These are phyloP conservation scores for Colletotrichum brevisporum DNA, from an alignment of 2,329 filamentous ascomycete species.

Conservation along the genomic window DNA sequence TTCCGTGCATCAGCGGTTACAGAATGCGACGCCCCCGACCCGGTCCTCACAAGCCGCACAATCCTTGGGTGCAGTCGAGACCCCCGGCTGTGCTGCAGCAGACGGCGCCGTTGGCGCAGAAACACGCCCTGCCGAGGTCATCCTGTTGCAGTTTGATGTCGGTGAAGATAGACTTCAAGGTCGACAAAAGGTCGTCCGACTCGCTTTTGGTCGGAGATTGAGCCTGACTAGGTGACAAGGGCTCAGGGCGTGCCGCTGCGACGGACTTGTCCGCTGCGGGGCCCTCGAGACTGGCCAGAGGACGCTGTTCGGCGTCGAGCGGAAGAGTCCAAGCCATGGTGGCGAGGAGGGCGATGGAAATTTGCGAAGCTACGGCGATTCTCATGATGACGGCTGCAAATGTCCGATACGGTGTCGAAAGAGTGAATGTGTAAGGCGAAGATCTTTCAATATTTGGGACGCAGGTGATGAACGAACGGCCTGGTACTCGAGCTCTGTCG, in stretches of 20 bases:
- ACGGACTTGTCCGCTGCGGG: neutral
- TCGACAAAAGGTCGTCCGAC: constrained; percentile 13
- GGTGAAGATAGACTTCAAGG: constrained; percentile 20
- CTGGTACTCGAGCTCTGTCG: neutral
- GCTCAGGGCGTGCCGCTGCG: neutral
- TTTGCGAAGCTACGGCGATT: neutral
- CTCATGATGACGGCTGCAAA: constrained; percentile 14
- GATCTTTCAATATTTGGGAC: neutral
- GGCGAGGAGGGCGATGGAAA: constrained; percentile 12
- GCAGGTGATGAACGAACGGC: neutral
- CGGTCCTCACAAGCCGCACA: constrained; percentile 46
- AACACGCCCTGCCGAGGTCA: constrained; percentile 41
- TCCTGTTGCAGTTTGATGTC: constrained; percentile 12
- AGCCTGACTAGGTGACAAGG: neutral
- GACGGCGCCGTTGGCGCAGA: constrained; percentile 47
- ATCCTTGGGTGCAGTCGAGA: constrained; percentile 47
- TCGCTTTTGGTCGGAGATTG: neutral
- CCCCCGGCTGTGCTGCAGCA: constrained; percentile 46
- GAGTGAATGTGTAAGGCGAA: neutral
- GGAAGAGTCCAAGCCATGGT: constrained; percentile 19
- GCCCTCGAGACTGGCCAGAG: neutral
- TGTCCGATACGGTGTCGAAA: neutral
- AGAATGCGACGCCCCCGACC: neutral
- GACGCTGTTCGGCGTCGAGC: constrained; percentile 24
- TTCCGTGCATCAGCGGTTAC: neutral